Evolutionary conservation across 805 yeast species (phyloP).

Genomic region (Candida golubevii): DNA sequence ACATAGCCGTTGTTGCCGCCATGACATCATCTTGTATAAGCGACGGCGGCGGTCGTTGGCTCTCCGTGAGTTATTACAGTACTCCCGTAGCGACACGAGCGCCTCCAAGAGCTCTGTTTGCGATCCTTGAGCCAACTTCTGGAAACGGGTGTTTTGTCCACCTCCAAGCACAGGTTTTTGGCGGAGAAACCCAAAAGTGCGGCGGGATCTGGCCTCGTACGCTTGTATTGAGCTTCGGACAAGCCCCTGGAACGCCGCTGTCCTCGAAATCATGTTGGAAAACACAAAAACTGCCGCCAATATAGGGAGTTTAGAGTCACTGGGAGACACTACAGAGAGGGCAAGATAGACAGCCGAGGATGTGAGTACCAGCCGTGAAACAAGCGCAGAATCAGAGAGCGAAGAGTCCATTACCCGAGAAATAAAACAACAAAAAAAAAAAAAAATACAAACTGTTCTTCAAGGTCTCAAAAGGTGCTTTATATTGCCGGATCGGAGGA

Average conservation of each 20-base stretch:
- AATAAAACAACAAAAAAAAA: not conserved
- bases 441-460: no score
- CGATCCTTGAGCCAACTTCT: constrained; percentile 18
- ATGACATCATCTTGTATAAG: constrained; percentile 44
- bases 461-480: no score
- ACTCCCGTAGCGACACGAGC: constrained; percentile 44
- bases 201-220: not conserved
- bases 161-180: not conserved
- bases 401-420: constrained; percentile 1
- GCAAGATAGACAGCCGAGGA: constrained; percentile 17
- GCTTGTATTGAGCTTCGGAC: not conserved
- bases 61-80: constrained; percentile 33
- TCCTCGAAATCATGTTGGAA: constrained; percentile 31
- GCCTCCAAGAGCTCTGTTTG: constrained; percentile 37
- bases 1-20: constrained; percentile 55
- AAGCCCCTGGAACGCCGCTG: constrained; percentile 18
- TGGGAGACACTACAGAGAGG: constrained; percentile 15
- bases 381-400: constrained; percentile 7
- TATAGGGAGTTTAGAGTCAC: constrained; percentile 23
- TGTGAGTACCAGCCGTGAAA: constrained; percentile 2
- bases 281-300: constrained; percentile 28
- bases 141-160: constrained; percentile 2
- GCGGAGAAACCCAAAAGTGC: constrained; percentile 4
- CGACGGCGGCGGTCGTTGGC: constrained; percentile 45
- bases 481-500: no score